Percentiles rank a stretch among this genome's conserved stretches.
Conservation (phyloP, 2,329 filamentous ascomycete species). For the Sphaceloma murrayae region DNA sequence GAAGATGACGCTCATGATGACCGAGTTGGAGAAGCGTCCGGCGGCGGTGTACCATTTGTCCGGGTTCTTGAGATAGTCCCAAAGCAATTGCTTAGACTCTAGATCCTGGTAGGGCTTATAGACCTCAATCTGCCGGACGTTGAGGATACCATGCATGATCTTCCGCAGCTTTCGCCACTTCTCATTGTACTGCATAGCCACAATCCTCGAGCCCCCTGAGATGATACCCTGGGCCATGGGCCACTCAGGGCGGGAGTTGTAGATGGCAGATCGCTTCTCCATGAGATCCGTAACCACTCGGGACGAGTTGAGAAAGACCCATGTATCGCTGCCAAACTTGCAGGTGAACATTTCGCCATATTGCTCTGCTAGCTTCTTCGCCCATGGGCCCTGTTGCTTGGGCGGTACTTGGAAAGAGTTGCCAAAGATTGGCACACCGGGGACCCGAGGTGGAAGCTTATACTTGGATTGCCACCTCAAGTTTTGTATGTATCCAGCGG, state of each 20-base stretch:
- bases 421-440: constrained; percentile 13
- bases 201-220: constrained; percentile 38
- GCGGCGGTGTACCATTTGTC: constrained; percentile 39
- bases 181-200: constrained; percentile 40
- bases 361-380: constrained; percentile 9
- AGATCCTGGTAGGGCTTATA: constrained; percentile 39
- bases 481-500: neutral
- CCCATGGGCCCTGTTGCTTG: constrained; percentile 14
- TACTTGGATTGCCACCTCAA: constrained; percentile 6
- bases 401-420: constrained; percentile 12
- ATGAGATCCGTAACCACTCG: constrained; percentile 35
- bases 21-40: constrained; percentile 42
- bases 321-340: constrained; percentile 36
- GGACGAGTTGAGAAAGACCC: constrained; percentile 36
- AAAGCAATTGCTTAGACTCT: constrained; percentile 40
- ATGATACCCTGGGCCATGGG: constrained; percentile 37
- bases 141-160: constrained; percentile 37
- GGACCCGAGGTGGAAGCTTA: constrained; percentile 15
- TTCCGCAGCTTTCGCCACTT: constrained; percentile 41
- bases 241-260: constrained; percentile 34
- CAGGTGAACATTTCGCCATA: constrained; percentile 20
- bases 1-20: constrained; percentile 35
- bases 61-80: constrained; percentile 36
- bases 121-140: constrained; percentile 35
- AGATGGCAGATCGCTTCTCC: constrained; percentile 38